A percentile compares a stretch with the other conserved stretches of the same genome.
These are phyloP conservation scores for Vaccinium myrtillus DNA, from an alignment of 148 eudicot species.

Conservation along the genomic window DNA sequence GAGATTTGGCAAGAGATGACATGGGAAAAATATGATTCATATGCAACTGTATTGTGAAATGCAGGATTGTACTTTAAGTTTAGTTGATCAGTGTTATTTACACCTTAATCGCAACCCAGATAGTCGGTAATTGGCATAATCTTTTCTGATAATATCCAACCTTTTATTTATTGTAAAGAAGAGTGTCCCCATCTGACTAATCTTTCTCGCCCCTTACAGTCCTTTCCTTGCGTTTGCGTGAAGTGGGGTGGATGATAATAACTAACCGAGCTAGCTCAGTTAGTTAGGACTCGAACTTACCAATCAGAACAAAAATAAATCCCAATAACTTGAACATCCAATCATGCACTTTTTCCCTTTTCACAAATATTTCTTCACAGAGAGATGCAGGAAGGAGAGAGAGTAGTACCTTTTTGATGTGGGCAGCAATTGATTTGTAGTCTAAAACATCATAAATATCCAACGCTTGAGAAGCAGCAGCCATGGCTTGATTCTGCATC, in stretches of 20 bases:
- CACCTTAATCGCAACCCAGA: neutral
- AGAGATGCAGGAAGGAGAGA: neutral
- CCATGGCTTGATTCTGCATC: conserved; percentile 97
- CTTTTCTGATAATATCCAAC: too few relatives aligned
- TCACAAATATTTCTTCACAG: neutral
- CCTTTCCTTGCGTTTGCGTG: too few relatives aligned
- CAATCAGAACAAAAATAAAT: neutral
- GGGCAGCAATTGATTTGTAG: conserved; percentile 78
- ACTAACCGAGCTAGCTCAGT: too few relatives aligned
- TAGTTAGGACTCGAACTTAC: neutral
- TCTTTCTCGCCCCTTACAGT: too few relatives aligned
- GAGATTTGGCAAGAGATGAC: too few relatives aligned
- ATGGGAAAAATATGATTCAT: too few relatives aligned
- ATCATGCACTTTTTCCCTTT: neutral
- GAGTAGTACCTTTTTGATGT: conserved; percentile 71
- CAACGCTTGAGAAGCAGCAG: conserved; percentile 83
- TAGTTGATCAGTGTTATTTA: neutral
- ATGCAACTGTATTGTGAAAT: too few relatives aligned
- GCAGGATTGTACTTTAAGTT: neutral
- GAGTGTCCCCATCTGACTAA: too few relatives aligned
- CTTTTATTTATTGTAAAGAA: too few relatives aligned
- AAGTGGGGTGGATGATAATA: too few relatives aligned
- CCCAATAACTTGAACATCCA: neutral
- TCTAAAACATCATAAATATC: conserved; percentile 84
- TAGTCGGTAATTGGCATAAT: neutral